Base-by-base conservation (phyloP, 225 moss, liverwort and hornwort species). In the Physcomitrellopsis africana region DNA sequence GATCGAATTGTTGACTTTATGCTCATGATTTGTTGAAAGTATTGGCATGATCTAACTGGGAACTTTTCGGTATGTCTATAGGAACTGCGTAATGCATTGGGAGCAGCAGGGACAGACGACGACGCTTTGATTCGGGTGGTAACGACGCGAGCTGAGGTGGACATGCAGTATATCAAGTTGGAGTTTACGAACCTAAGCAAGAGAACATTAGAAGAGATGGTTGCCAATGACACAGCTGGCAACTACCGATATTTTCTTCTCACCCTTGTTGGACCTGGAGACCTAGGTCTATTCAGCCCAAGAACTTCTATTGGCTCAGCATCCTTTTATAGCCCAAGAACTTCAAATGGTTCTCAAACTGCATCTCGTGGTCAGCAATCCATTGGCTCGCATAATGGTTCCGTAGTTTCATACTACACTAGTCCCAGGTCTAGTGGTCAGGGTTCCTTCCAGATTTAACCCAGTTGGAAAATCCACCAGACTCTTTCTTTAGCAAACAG, bases 371-470 rank as follows among this genome's bases (percentile, higher is more conserved):
- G 74, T 12, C 87, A 74, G 10, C 79, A 76, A 45, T 87, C 87
- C 46, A 44, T 62, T 0, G 81, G 84, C 74, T 87, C 86, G 16
- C 83, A 64, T 13, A 86, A 76, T 66, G 79, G 79, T 19, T 83
- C 83, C 22, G 72, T 51, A 17, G 73, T 59, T 61, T 86, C 86
- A 0, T 81, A 61, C 45, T 79, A 79, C 17, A 37, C 32, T 37
- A 86, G 83, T 52, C 83, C 75, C 41, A 86, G 83, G 70, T 83
- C 86, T 27, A 86, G 86, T 58, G 81, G 83, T 19, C 81, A 84
- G 27, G 83, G 79, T 4, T 86, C 86, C 16, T 83, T 84, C 67
- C 76, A 80, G 72, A 80, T 86, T 63, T 86, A 78, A 53, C 44
- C 44, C 32, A 61, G 72, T 54, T 47, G 15, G 58, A 57, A 46